phyloP scores from a whole-genome alignment of 768 basidiomycete genomes.

The Leccinum arenicola region DNA sequence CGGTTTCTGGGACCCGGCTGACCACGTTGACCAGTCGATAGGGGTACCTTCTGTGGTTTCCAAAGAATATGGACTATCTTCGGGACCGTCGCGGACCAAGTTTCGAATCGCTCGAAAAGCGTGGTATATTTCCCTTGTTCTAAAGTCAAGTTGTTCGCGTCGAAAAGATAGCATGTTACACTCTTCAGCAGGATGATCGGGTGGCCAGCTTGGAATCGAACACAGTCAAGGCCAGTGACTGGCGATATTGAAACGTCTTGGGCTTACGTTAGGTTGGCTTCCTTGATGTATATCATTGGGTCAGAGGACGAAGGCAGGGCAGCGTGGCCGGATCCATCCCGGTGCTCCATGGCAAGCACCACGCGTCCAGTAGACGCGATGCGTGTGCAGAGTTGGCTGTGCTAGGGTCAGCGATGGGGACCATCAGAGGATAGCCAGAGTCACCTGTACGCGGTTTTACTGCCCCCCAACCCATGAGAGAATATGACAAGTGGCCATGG shows the following conservation, averaged over 20 bases:
- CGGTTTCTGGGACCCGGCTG: constrained; percentile 18
- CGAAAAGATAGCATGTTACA: constrained; percentile 49
- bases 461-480: constrained; percentile 81
- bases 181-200: constrained; percentile 13
- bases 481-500: constrained; percentile 82
- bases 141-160: constrained; percentile 65
- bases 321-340: constrained; percentile 72
- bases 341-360: constrained; percentile 80
- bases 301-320: constrained; percentile 36
- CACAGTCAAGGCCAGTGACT: not conserved
- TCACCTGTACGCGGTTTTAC: constrained; percentile 66
- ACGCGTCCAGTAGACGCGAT: constrained; percentile 78
- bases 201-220: constrained; percentile 24
- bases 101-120: constrained; percentile 55
- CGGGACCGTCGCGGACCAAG: constrained; percentile 42
- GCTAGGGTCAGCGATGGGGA: not conserved
- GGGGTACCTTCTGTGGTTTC: constrained; percentile 36
- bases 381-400: constrained; percentile 65
- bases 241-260: not conserved
- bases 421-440: not conserved
- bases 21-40: constrained; percentile 45
- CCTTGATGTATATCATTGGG: constrained; percentile 50
- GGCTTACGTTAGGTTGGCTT: constrained; percentile 54
- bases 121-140: constrained; percentile 66
- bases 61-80: constrained; percentile 27